Evolutionary conservation across 1,139 yeast genomes (phyloP), one percentile per base, ranked within the genome.

Genomic region (Hemisphaericaspora lyxosophila): DNA sequence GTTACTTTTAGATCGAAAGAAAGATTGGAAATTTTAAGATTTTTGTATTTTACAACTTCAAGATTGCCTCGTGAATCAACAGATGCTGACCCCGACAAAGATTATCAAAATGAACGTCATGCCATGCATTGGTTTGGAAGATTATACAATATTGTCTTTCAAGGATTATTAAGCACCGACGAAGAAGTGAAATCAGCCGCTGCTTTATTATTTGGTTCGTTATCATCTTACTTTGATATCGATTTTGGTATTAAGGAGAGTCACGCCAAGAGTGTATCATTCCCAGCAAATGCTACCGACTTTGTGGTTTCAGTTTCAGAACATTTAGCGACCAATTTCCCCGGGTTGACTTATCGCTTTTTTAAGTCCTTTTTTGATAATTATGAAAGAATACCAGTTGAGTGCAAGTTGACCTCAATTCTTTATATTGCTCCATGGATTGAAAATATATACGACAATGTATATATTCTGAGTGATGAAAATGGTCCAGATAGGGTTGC

Each of bases 351-450:
- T 0, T 73, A 74, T 45, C 72, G 83, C 31, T 80, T 84, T 46
- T 64, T 85, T 45, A 64, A 65, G 36, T 82, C 85, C 0, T 81
- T 80, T 48, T 80, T 82, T 54, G 73, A 68, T 30, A 78, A 81
- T 22, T 78, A 73, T 46, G 77, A 73, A 2, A 67, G 67, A 37
- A 55, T 70, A 23, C 67, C 75, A 5, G 42, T 42, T 3, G 63
- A 58, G 19, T 57, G 59, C 33, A 58, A 60, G 37, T 48, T 67
- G 32, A 59, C 66, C 42, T 74, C 80, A 1, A 64, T 83, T 4
- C 60, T 73, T 46, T 81, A 80, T 52, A 65, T 82, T 9, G 70
- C 87, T 1, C 90, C 94, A 2, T 88, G 96, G 95, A 70, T 85
- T n/a, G 74, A 73, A 25, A 85, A 87, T 50, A 67, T 86, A 20